Evolutionary conservation across 2,329 filamentous ascomycete genomes (phyloP).

Genomic region (Hypomyces perniciosus): DNA sequence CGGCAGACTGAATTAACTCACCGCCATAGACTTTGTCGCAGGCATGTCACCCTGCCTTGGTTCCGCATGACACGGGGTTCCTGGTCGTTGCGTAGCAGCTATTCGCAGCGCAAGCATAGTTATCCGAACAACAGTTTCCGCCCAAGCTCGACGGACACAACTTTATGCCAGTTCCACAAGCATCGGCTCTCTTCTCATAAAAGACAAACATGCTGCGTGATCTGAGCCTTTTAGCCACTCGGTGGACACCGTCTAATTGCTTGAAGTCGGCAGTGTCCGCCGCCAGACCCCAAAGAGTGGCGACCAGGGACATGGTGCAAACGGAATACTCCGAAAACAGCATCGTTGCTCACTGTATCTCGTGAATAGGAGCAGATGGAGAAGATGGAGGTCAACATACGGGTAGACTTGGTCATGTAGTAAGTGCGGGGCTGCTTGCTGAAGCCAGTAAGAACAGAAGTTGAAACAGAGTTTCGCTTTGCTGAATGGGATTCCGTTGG

Average conservation of each 20-base stretch:
- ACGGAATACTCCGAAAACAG: not conserved
- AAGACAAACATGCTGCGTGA: conserved; percentile 14
- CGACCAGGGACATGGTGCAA: not conserved
- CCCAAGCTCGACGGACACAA: conserved; percentile 34
- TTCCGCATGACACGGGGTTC: conserved; percentile 34
- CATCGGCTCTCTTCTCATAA: conserved; percentile 7
- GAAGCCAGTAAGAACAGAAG: too few relatives aligned
- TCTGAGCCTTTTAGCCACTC: conserved; percentile 24
- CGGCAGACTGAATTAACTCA: conserved; percentile 16
- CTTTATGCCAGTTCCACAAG: conserved; percentile 23
- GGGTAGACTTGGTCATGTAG: too few relatives aligned
- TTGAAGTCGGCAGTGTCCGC: conserved; percentile 22
- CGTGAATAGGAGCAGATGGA: not conserved
- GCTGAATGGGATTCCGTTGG: too few relatives aligned
- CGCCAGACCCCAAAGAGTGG: not conserved
- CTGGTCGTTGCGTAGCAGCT: conserved; percentile 43
- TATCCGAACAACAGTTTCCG: conserved; percentile 43
- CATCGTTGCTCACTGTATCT: conserved; percentile 1
- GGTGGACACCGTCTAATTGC: conserved; percentile 26
- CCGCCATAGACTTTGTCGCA: conserved; percentile 35
- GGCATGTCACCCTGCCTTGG: conserved; percentile 31
- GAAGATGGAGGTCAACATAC: too few relatives aligned
- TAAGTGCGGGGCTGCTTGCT: too few relatives aligned
- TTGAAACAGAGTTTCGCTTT: too few relatives aligned
- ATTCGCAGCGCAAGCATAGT: conserved; percentile 42